Base-by-base conservation (phyloP, 2,329 filamentous ascomycete genomes). In the Neofusicoccum ribis region DNA sequence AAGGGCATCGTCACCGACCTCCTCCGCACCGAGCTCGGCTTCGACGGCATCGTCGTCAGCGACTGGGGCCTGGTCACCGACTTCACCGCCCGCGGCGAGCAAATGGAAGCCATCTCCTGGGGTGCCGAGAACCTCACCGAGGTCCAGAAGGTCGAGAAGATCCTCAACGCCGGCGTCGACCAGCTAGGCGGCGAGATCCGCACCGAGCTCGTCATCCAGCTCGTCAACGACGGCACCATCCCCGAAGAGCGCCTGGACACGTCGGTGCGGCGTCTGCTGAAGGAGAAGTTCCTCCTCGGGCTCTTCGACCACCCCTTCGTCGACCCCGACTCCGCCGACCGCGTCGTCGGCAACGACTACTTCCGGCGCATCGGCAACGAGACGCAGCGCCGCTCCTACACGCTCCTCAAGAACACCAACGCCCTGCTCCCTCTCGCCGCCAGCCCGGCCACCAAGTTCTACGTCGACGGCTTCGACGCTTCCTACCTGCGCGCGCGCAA, bases 1-100 rank as follows among this genome's bases (percentile, higher is more conserved):
- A 83, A 82, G 66, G 76, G 73, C 2, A 79, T 85, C 39, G 77
- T 85, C 52, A 85, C 83, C 0, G 81, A 79, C 37, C 77, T 86
- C 0, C 73, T 85, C 1, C 79, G 79, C 1, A 68, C 77, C 1
- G 74, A 84, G 52, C 74, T 85, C 0, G 82, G 83, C 2, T 86
- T 84, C 64, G 69, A 83, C 0, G 84, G 83, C 1, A 82, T 85
- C n/a, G 77, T 85, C 0, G 76, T 80, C 2, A 83, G 80, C 0
- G 84, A 85, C 66, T 85, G 84, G 84, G 82, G 83, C 0, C 75
- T 86, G 3, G 76, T 85, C 23, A 85, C 83, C 0, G 81, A 84
- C 51, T 69, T 70, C 0, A 66, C 72, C 1, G 79, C 84, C 36
- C 34, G 68, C 0, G 82, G 81, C 1, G 78, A 83, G 68, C 72